Evolutionary conservation across 1,284 basidiomycete species (phyloP).

Genomic region (Ganoderma lucidum): DNA sequence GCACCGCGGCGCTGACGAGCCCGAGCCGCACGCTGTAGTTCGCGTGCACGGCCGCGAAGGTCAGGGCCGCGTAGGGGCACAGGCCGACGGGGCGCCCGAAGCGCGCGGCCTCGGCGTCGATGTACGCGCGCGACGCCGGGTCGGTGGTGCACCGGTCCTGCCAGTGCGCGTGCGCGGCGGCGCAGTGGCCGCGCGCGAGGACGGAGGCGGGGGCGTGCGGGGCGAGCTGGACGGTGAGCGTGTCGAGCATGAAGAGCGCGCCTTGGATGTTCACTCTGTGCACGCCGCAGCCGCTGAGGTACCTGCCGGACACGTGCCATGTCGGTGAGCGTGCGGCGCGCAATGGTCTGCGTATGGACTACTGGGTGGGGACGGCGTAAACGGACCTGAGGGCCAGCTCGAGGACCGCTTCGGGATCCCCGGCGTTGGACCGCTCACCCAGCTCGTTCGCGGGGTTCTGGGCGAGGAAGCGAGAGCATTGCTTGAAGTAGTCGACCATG

Average conservation of each 20-base stretch:
- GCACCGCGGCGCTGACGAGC: slow-evolving; percentile 18
- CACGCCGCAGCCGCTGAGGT: slow-evolving; percentile 13
- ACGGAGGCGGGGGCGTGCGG: not conserved
- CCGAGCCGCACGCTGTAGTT: slow-evolving; percentile 13
- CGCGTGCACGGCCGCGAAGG: slow-evolving; percentile 11
- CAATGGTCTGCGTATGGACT: not conserved
- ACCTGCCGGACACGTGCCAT: not conserved
- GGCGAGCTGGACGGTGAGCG: slow-evolving; percentile 13
- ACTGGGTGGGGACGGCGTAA: not conserved
- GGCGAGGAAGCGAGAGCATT: slow-evolving; percentile 9
- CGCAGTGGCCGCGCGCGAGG: slow-evolving; percentile 11
- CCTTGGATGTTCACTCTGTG: not conserved
- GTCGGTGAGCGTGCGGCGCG: not conserved
- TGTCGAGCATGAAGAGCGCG: slow-evolving; percentile 13
- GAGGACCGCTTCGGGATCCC: slow-evolving; percentile 9
- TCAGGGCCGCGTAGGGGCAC: slow-evolving; percentile 1
- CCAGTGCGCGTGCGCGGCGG: slow-evolving; percentile 11
- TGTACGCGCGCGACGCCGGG: slow-evolving; percentile 5
- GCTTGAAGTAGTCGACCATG: not conserved
- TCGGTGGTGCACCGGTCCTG: slow-evolving; percentile 14
- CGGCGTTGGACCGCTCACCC: not conserved
- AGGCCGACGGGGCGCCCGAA: slow-evolving; percentile 13
- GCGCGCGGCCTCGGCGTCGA: slow-evolving; percentile 9
- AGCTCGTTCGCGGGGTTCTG: not conserved
- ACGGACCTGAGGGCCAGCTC: slow-evolving; percentile 9